phyloP scores from a whole-genome alignment of 352 stramenopile species.

The Nothophytophthora sp. region DNA sequence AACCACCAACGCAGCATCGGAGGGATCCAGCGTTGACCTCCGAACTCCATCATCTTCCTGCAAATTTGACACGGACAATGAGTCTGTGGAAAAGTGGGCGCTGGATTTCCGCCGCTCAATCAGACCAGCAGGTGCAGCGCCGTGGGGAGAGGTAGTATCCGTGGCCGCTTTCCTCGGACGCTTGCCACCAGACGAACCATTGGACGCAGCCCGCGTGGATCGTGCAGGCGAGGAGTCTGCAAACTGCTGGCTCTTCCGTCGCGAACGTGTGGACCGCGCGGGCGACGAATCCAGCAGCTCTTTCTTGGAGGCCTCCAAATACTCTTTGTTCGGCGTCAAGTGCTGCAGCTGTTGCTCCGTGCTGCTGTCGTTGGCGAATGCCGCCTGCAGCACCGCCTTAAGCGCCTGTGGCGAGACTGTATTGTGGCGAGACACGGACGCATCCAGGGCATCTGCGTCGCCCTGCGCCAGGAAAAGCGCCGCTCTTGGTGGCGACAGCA shows the following conservation, averaged over 20 bases:
- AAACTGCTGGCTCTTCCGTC: conserved; percentile 5
- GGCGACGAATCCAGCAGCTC: conserved; percentile 8
- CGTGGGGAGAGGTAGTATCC: background rate
- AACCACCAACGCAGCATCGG: conserved; percentile 45
- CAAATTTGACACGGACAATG: conserved; percentile 52
- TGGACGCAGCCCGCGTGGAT: too few species aligned
- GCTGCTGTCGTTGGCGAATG: background rate
- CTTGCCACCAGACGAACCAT: conserved; percentile 9
- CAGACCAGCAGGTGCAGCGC: too few species aligned
- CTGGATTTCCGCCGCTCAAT: too few species aligned
- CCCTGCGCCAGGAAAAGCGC: conserved; percentile 25
- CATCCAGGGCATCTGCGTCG: conserved; percentile 11
- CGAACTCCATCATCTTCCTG: conserved; percentile 26
- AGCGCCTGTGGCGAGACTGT: conserved; percentile 33
- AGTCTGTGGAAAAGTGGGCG: conserved; percentile 60
- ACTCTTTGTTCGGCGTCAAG: conserved; percentile 1
- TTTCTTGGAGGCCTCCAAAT: background rate
- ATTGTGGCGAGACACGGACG: conserved; percentile 27
- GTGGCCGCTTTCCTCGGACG: conserved; percentile 14
- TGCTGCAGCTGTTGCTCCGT: conserved; percentile 5
- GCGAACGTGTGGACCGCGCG: conserved; percentile 7
- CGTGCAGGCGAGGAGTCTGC: background rate
- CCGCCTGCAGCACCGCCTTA: conserved; percentile 29
- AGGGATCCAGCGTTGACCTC: conserved; percentile 56
- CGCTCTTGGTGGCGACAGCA: conserved; percentile 52